A percentile compares a stretch with the other conserved stretches of the same genome.
These are phyloP conservation scores for Sporothrix pallida DNA, from an alignment of 2,329 filamentous ascomycete genomes.

Conservation along the genomic window DNA sequence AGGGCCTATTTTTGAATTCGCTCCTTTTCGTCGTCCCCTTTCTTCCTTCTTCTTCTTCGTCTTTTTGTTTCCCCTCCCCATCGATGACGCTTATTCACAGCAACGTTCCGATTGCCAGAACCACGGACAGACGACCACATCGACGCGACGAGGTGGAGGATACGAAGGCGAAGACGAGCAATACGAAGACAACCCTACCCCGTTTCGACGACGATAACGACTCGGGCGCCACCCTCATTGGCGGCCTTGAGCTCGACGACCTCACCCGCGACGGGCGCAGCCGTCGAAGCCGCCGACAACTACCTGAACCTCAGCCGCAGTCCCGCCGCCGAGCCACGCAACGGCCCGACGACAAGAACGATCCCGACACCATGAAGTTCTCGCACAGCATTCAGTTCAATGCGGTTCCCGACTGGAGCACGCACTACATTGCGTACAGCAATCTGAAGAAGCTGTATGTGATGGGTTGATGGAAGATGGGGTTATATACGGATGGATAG, in stretches of 20 bases:
- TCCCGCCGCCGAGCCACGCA: conserved; percentile 27
- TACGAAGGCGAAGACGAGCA: background rate
- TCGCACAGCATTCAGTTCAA: conserved; percentile 99
- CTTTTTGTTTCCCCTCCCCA: background rate
- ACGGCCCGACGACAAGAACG: conserved; percentile 49
- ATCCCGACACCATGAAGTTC: conserved; percentile 81
- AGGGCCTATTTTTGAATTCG: background rate
- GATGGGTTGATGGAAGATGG: too few species aligned
- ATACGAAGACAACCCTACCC: background rate
- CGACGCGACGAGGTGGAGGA: conserved; percentile 9
- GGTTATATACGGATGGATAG: background rate
- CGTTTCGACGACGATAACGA: background rate
- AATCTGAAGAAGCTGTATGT: conserved; percentile 93
- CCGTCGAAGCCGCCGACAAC: background rate
- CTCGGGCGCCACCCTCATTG: conserved; percentile 4
- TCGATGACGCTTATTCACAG: conserved; percentile 27
- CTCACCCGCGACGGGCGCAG: conserved; percentile 4
- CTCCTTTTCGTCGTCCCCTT: conserved; percentile 3
- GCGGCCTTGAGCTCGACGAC: conserved; percentile 27
- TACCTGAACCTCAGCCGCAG: background rate
- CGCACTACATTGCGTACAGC: conserved; percentile 96
- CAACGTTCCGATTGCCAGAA: conserved; percentile 11
- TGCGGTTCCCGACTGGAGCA: conserved; percentile 99
- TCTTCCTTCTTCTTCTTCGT: background rate
- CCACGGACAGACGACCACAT: background rate